These are phyloP conservation scores for Rhododendron mucronatum DNA, from an alignment of 148 eudicot species.

Conservation along the genomic window DNA sequence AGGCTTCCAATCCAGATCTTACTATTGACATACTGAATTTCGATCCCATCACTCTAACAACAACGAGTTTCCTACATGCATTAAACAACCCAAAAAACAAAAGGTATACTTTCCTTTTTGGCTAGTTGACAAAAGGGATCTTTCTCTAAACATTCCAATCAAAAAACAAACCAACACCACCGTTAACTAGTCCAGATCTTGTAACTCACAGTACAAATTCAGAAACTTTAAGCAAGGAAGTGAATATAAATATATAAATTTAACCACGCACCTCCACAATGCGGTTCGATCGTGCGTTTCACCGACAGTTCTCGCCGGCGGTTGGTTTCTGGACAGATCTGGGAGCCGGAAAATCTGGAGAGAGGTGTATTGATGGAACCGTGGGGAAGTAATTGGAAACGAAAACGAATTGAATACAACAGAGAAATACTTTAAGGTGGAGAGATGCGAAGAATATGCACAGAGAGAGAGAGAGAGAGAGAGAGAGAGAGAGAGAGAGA, in stretches of 20 bases:
- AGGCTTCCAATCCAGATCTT: background rate
- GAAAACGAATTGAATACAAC: background rate
- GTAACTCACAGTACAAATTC: background rate
- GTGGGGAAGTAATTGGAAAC: background rate
- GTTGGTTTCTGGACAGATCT: slow-evolving; percentile 19
- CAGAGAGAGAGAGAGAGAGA: background rate
- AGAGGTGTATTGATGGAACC: background rate
- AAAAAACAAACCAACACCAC: background rate
- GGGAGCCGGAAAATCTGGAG: slow-evolving; percentile 6
- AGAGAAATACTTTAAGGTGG: background rate
- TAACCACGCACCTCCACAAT: slow-evolving; percentile 3
- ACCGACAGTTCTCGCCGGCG: slow-evolving; percentile 1
- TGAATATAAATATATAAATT: background rate
- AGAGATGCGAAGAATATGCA: slow-evolving; percentile 32
- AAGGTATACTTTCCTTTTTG: background rate
- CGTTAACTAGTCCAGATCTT: slow-evolving; percentile 9
- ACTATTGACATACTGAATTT: background rate
- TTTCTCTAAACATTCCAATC: slow-evolving; percentile 6
- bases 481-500: slow-evolving; percentile 5
- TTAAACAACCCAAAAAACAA: background rate
- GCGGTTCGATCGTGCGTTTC: background rate
- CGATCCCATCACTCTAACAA: background rate
- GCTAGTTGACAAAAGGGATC: background rate
- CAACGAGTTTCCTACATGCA: background rate
- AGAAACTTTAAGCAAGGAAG: background rate